Conservation (phyloP, 768 basidiomycete genomes). For the Leucosporidium yakuticum region DNA sequence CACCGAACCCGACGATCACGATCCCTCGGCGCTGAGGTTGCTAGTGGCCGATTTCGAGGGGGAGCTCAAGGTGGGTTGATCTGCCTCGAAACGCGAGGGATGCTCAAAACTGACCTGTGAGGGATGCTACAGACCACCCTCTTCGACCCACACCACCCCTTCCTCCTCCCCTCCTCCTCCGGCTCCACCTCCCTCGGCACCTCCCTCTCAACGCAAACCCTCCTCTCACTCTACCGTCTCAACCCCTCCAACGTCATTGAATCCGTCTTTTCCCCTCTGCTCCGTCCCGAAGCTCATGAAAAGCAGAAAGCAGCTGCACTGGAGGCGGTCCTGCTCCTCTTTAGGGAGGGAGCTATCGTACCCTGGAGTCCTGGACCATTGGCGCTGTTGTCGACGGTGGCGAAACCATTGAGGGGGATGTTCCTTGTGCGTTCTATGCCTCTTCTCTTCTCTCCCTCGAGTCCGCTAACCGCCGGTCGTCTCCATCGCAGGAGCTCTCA, state of each 20-base stretch:
- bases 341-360: not conserved
- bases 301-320: not conserved
- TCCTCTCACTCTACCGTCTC: slow-evolving; percentile 68
- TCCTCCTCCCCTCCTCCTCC: slow-evolving; percentile 43
- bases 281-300: not conserved
- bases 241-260: slow-evolving; percentile 45
- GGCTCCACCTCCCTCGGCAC: slow-evolving; percentile 62
- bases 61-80: slow-evolving; percentile 61
- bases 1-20: slow-evolving; percentile 47
- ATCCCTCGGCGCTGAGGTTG: slow-evolving; percentile 51
- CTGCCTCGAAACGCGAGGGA: not conserved
- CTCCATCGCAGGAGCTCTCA: too few species aligned
- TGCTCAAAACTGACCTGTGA: too few species aligned
- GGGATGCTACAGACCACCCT: slow-evolving; percentile 31
- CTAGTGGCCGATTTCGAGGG: slow-evolving; percentile 68
- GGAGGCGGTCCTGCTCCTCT: not conserved
- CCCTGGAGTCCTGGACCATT: too few species aligned
- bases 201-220: slow-evolving; percentile 65
- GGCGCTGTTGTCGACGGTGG: not conserved
- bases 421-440: not conserved
- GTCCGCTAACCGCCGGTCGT: too few species aligned
- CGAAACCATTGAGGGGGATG: not conserved
- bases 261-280: not conserved
- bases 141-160: slow-evolving; percentile 46
- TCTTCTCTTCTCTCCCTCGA: too few species aligned